These are phyloP conservation scores for Monilinia fructigena DNA, from an alignment of 2,329 filamentous ascomycete species.

Conservation along the genomic window DNA sequence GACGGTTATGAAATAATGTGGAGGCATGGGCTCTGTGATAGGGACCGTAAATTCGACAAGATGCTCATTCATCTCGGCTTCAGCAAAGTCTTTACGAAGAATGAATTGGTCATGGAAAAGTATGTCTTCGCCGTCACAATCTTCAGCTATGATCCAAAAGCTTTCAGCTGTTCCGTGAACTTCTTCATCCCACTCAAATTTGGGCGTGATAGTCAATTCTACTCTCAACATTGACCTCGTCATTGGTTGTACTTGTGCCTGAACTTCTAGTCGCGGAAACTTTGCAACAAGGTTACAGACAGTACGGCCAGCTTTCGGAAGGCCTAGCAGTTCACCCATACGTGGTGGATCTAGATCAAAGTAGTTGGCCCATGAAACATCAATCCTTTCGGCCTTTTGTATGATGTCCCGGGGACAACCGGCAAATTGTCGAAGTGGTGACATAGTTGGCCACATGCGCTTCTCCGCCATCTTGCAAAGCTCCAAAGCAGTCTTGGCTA, in stretches of 20 bases:
- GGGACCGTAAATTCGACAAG: constrained; percentile 94
- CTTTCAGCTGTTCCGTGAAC: constrained; percentile 85
- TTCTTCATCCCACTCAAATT: constrained; percentile 91
- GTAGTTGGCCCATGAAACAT: constrained; percentile 89
- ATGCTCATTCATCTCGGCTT: constrained; percentile 85
- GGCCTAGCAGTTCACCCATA: constrained; percentile 90
- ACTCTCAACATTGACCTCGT: constrained; percentile 90
- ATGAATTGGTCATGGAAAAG: constrained; percentile 94
- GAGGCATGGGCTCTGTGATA: constrained; percentile 95
- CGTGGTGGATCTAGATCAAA: constrained; percentile 95
- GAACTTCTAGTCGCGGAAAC: constrained; percentile 88
- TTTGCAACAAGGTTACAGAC: constrained; percentile 87
- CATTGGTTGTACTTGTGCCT: constrained; percentile 91
- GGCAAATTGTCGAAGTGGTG: constrained; percentile 86
- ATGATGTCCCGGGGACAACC: constrained; percentile 80
- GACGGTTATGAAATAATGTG: constrained; percentile 96
- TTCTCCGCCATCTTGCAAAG: constrained; percentile 99
- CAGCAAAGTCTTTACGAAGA: constrained; percentile 83
- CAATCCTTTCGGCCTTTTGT: constrained; percentile 89
- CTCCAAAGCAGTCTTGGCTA: constrained; percentile 87
- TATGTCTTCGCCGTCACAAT: constrained; percentile 95
- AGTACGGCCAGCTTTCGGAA: constrained; percentile 81
- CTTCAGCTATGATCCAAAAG: constrained; percentile 97
- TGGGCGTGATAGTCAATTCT: constrained; percentile 87
- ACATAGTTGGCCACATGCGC: constrained; percentile 99